phyloP scores from a whole-genome alignment of 495 filamentous ascomycete species.

The Trichoderma parareesei region DNA sequence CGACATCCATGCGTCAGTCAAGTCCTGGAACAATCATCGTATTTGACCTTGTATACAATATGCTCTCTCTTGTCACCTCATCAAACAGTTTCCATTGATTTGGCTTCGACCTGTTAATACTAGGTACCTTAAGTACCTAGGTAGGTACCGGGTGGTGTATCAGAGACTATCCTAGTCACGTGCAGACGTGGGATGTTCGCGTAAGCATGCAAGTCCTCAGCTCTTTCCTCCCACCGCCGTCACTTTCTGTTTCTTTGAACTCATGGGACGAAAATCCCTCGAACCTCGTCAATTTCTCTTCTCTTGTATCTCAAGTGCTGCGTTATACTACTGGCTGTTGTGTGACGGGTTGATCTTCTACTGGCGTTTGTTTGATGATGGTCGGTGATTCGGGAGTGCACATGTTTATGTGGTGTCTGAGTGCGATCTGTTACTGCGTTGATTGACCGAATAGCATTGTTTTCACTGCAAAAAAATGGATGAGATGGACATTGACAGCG shows the following conservation, averaged over 20 bases:
- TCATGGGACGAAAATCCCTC: background rate
- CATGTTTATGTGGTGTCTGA: background rate
- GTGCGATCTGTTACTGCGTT: background rate
- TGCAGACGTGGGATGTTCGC: slow-evolving; percentile 5
- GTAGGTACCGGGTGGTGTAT: too few species aligned
- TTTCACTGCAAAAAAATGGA: background rate
- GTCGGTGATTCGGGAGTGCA: background rate
- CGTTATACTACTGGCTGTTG: background rate
- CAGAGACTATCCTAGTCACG: background rate
- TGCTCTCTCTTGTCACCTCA: too few species aligned
- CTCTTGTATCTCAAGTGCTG: background rate
- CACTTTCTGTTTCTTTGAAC: background rate
- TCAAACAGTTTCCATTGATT: too few species aligned
- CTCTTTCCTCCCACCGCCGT: background rate
- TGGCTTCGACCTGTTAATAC: too few species aligned
- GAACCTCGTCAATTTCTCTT: background rate
- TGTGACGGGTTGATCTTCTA: background rate
- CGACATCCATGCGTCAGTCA: too few species aligned
- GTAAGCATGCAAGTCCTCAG: background rate
- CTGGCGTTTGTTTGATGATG: background rate
- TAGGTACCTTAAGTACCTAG: too few species aligned
- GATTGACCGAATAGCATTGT: background rate
- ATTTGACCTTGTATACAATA: too few species aligned
- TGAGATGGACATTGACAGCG: background rate
- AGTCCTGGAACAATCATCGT: too few species aligned